Base-by-base conservation (phyloP, 371 early-diverging fungal genomes). In the Capillidium heterosporum region DNA sequence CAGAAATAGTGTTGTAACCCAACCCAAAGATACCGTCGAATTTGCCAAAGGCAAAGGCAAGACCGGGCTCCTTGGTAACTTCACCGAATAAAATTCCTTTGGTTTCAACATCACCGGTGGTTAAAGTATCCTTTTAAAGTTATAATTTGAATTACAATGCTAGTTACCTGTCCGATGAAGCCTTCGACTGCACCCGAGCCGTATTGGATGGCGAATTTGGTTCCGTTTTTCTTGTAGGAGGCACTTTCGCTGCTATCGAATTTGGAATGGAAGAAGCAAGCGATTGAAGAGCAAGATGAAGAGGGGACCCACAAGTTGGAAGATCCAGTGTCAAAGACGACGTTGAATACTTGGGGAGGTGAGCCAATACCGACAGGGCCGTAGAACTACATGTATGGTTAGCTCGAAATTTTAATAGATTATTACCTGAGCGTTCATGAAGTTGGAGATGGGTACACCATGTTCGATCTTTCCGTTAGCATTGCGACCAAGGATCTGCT, bases 281-380 rank as follows among this genome's bases (percentile, higher is more conserved):
- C 90, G 62, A 95, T 88, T 1, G 90, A 88, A 32, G 67, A 71
- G 73, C 96, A 95, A 57, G 81, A 82, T 1, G 84, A 87, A n/a
- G 91, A 91, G 5, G 95, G 96, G 24, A 97, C 93, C 95, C 95
- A 93, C 31, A 93, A 77, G 65, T 94, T 93, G 47, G 87, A 83
- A 28, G 91, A 90, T 7, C 92, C 95, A 7, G 95, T 93, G 68
- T 95, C 96, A 57, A 94, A 87, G 15, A 97, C 84, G 28, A 93
- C 90, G 27, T 80, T 80, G 71, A 96, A 96, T 7, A 65, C 74
- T 68, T 96, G 94, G 26, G 78, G 70, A 17, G 94, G 95, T 15
- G 85, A 82, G 29, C 92, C 92, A 41, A 92, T 55, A 17, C 64
- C 69, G 60, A 91, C 80, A 39, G 87, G 88, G 24, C 91, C 91